Base-by-base conservation (phyloP, 257 asterid genomes). In the Salvia splendens region DNA sequence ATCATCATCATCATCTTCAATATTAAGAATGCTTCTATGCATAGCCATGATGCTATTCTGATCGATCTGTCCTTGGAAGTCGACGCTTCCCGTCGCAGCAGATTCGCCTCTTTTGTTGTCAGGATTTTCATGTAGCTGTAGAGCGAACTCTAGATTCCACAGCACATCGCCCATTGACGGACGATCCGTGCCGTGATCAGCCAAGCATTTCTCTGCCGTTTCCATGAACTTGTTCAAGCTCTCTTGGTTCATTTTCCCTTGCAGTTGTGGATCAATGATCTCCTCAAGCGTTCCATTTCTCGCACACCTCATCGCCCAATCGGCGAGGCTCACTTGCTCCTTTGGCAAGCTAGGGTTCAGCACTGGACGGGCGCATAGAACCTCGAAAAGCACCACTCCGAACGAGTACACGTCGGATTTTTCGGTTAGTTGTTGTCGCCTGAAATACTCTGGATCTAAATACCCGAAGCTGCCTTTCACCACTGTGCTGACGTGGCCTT, bases 391-490 rank as follows among this genome's bases (percentile, higher is more conserved):
- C 15, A 92, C 98, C 0, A 92, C 98, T 9, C 98, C 98, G 38
- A 89, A 92, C 6, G 96, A 88, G 74, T 91, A 91, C 0, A 91
- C 96, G 20, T 91, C 97, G 0, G 96, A 88, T 62, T 91, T 91
- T 53, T 91, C 96, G 0, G 97, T 91, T 63, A 91, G n/a, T 33
- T 89, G 96, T 64, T 89, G 96, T 16, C 94, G 79, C 45, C 94
- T 64, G 35, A 87, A 91, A 50, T 91, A 91, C 69, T 91, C 98
- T 0, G 98, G 98, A 28, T 91, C 98, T 8, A 91, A 49, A 67
- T 91, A 91, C 2, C 96, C 98, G 32, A 91, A 88, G 66, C 96
- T 91, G 7, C 96, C 98, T 43, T 91, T 88, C 8, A 91, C 98
- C 10, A 88, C 90, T 0, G 96, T 89, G 73, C 92, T 84, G 8